These are phyloP conservation scores for Pythium brachiatum DNA, from an alignment of 352 stramenopile species.

Conservation along the genomic window DNA sequence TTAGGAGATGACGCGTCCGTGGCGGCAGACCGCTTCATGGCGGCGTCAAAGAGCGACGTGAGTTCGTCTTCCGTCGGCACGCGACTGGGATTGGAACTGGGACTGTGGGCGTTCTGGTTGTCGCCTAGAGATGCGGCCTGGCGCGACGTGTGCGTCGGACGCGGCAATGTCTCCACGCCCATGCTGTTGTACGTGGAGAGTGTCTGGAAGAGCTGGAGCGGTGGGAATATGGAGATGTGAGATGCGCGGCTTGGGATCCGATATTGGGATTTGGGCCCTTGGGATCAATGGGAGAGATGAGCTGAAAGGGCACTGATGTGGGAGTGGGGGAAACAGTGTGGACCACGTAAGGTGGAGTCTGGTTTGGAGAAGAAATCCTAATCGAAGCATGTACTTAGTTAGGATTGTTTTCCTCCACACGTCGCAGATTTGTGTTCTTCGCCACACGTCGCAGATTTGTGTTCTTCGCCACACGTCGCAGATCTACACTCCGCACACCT, in stretches of 20 bases:
- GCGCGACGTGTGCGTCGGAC: neutral
- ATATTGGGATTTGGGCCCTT: neutral
- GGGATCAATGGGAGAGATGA: constrained; percentile 11
- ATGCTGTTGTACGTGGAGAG: neutral
- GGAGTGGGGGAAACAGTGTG: neutral
- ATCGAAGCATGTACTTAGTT: neutral
- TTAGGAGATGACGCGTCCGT: constrained; percentile 2
- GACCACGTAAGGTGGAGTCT: neutral
- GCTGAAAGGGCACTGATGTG: constrained; percentile 16
- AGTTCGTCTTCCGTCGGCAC: constrained; percentile 42
- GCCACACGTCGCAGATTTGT: too few relatives aligned
- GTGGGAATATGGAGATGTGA: neutral
- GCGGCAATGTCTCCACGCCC: constrained; percentile 9
- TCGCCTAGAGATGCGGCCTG: neutral
- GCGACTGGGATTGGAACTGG: too few relatives aligned
- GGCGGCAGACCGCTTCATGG: constrained; percentile 30
- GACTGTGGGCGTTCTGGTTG: constrained; percentile 23
- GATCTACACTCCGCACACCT: too few relatives aligned
- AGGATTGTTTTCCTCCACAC: too few relatives aligned
- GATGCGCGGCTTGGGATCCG: neutral
- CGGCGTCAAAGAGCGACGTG: constrained; percentile 43
- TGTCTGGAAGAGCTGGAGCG: neutral
- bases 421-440: too few relatives aligned
- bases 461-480: too few relatives aligned
- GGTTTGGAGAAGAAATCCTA: neutral